phyloP scores from a whole-genome alignment of 352 stramenopile genomes.

The Globisporangium cederbergense region DNA sequence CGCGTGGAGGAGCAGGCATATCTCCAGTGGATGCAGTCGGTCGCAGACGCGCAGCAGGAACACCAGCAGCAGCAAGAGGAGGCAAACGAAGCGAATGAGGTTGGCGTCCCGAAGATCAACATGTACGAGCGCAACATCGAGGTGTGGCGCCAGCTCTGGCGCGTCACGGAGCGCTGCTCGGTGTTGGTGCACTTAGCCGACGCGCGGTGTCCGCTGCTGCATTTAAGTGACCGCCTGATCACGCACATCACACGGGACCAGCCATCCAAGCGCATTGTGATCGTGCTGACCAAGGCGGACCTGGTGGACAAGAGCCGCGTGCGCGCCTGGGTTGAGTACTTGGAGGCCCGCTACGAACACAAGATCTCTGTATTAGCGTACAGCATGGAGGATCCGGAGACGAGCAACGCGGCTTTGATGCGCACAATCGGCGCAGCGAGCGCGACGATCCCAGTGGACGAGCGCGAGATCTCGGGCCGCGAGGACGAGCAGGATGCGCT shows the following conservation, averaged over 20 bases:
- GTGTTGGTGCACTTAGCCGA: conserved; percentile 78
- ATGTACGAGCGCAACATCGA: conserved; percentile 80
- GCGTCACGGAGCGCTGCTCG: conserved; percentile 71
- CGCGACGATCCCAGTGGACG: conserved; percentile 29
- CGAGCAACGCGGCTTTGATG: conserved; percentile 44
- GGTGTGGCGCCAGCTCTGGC: conserved; percentile 82
- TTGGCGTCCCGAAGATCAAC: conserved; percentile 33
- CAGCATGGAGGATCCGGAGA: conserved; percentile 58
- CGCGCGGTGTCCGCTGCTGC: conserved; percentile 62
- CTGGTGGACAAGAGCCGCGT: conserved; percentile 86
- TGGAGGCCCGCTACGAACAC: conserved; percentile 82
- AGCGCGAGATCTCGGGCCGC: conserved; percentile 91
- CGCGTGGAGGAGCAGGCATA: conserved; percentile 55
- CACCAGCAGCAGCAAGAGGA: conserved; percentile 8
- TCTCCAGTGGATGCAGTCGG: conserved; percentile 51
- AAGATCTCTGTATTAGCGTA: conserved; percentile 82
- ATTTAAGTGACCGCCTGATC: conserved; percentile 68
- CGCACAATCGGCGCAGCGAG: conserved; percentile 37
- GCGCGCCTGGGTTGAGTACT: conserved; percentile 91
- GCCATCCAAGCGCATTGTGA: conserved; percentile 90
- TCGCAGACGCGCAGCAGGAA: conserved; percentile 33
- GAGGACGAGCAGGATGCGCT: conserved; percentile 55
- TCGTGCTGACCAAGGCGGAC: conserved; percentile 99
- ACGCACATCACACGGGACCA: conserved; percentile 36
- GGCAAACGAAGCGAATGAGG: background rate